Conservation (phyloP, 2,329 filamentous ascomycete genomes). For the Alternaria brassicicola region DNA sequence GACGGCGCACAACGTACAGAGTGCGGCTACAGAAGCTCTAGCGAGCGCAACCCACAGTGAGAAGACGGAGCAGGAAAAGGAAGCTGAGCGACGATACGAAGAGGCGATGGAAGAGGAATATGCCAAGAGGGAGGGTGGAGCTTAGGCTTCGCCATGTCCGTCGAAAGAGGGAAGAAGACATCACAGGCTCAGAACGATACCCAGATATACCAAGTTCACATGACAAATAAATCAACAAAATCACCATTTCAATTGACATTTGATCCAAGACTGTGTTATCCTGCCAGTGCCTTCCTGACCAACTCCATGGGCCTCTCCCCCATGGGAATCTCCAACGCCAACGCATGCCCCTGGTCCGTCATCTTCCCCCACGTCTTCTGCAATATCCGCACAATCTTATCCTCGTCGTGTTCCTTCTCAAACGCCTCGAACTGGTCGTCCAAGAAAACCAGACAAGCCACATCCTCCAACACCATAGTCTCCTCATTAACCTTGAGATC, state of each 20-base stretch:
- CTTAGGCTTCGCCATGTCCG: slow-evolving; percentile 20
- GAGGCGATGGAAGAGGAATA: slow-evolving; percentile 51
- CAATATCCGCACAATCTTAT: slow-evolving; percentile 68
- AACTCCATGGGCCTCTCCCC: slow-evolving; percentile 37
- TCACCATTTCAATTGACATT: not conserved
- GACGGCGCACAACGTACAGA: slow-evolving; percentile 31
- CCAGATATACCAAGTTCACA: not conserved
- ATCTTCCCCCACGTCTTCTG: slow-evolving; percentile 52
- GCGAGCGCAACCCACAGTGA: slow-evolving; percentile 30
- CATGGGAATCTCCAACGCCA: slow-evolving; percentile 47
- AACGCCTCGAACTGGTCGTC: slow-evolving; percentile 87
- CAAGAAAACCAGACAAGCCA: slow-evolving; percentile 84
- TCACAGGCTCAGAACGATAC: not conserved
- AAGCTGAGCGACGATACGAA: slow-evolving; percentile 45
- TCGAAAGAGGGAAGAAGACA: not conserved
- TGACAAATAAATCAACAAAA: too few relatives aligned
- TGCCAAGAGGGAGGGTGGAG: slow-evolving; percentile 48
- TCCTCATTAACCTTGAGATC: slow-evolving; percentile 68
- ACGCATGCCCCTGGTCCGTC: slow-evolving; percentile 41
- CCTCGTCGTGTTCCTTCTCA: slow-evolving; percentile 74
- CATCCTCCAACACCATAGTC: slow-evolving; percentile 80
- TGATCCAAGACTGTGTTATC: slow-evolving; percentile 9
- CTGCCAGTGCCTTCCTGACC: slow-evolving; percentile 42
- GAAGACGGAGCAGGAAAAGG: slow-evolving; percentile 41
- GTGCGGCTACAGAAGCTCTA: slow-evolving; percentile 35